These are phyloP conservation scores for Dovyalis caffra DNA, from an alignment of 345 rosid genomes.

Conservation along the genomic window DNA sequence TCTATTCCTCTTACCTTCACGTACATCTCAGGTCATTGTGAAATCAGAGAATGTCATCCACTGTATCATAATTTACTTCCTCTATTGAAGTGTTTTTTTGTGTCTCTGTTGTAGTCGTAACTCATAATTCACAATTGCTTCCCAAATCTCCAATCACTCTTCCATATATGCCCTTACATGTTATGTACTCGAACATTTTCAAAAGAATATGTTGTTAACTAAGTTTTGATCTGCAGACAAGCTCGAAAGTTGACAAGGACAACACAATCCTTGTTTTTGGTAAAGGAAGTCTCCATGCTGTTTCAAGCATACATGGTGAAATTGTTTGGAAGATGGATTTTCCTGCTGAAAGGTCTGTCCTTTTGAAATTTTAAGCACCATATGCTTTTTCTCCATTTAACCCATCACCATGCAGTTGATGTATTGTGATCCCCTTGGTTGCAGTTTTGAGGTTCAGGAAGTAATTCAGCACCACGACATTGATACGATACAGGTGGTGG, in stretches of 20 bases:
- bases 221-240: constrained; percentile 47
- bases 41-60: neutral
- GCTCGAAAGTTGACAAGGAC: constrained; percentile 69
- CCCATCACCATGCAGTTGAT: constrained; percentile 12
- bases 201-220: constrained; percentile 7
- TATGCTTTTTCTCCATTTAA: constrained; percentile 1
- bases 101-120: neutral
- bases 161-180: neutral
- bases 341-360: constrained; percentile 65
- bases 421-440: constrained; percentile 18
- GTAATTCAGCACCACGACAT: constrained; percentile 59
- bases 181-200: constrained; percentile 4
- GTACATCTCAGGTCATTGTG: neutral
- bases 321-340: constrained; percentile 87
- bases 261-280: constrained; percentile 54
- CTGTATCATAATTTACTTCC: neutral
- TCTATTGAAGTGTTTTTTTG: neutral
- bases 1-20: neutral
- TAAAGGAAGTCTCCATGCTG: constrained; percentile 74
- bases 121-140: neutral
- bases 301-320: constrained; percentile 86
- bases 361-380: constrained; percentile 13
- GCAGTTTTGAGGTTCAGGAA: constrained; percentile 79
- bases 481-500: constrained; percentile 54
- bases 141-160: neutral